Percentiles rank a stretch among this genome's conserved stretches.
These are phyloP conservation scores for Craspedostauros australis DNA, from an alignment of 108 stramenopile genomes.

Conservation along the genomic window DNA sequence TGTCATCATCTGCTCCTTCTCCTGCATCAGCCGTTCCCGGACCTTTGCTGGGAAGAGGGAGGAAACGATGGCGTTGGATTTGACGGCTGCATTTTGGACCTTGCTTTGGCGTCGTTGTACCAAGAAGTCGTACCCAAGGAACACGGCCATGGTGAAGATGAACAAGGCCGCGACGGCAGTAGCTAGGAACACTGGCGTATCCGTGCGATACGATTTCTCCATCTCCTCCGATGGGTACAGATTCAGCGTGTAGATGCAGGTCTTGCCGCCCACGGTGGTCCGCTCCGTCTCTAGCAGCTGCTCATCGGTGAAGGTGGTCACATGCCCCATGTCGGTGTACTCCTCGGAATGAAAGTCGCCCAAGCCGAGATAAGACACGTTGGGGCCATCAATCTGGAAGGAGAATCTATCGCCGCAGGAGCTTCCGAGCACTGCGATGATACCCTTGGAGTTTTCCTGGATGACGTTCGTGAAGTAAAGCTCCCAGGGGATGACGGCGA, in stretches of 20 bases:
- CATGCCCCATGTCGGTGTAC: slow-evolving; percentile 14
- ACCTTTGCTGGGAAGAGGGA: slow-evolving; percentile 39
- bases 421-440: slow-evolving; percentile 10
- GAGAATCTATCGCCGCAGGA: slow-evolving; percentile 29
- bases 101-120: slow-evolving; percentile 26
- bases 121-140: slow-evolving; percentile 30
- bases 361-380: slow-evolving; percentile 35
- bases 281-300: too few species aligned
- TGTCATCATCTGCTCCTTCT: neutral
- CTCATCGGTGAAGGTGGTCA: neutral
- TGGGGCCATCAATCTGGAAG: slow-evolving; percentile 29
- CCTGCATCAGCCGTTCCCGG: slow-evolving; percentile 24
- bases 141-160: slow-evolving; percentile 14
- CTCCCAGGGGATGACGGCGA: slow-evolving; percentile 10
- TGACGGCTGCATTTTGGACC: slow-evolving; percentile 11
- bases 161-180: slow-evolving; percentile 40
- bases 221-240: slow-evolving; percentile 52
- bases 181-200: slow-evolving; percentile 37
- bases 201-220: slow-evolving; percentile 35
- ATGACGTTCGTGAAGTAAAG: slow-evolving; percentile 16
- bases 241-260: slow-evolving; percentile 16
- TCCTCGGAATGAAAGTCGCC: slow-evolving; percentile 47
- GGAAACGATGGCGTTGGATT: slow-evolving; percentile 15
- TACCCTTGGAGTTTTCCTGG: slow-evolving; percentile 9
- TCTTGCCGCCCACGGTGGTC: slow-evolving; percentile 5